phyloP scores from a whole-genome alignment of 176 grass and related monocot genomes.

The Ampelocalamus luodianensis region DNA sequence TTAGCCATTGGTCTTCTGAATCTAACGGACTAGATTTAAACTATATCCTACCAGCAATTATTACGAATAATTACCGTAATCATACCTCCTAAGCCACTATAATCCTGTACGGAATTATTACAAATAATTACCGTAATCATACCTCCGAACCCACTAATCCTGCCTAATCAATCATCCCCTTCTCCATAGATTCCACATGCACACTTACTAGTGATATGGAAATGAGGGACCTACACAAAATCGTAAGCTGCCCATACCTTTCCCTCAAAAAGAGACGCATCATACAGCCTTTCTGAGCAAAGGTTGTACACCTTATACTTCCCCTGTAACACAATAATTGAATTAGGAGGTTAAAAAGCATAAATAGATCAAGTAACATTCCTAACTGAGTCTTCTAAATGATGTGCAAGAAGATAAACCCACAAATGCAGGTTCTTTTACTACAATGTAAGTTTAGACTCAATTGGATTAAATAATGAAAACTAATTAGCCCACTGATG shows the following conservation, averaged over 20 bases:
- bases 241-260: slow-evolving; percentile 67
- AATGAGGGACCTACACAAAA: slow-evolving; percentile 19
- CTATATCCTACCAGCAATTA: neutral
- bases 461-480: neutral
- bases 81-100: neutral
- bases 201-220: neutral
- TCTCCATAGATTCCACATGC: neutral
- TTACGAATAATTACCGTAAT: neutral
- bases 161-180: neutral
- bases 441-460: neutral
- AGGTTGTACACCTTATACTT: slow-evolving; percentile 99
- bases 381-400: slow-evolving; percentile 12
- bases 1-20: neutral
- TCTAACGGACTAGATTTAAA: neutral
- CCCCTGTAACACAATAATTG: slow-evolving; percentile 64
- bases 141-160: neutral
- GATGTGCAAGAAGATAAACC: slow-evolving; percentile 2
- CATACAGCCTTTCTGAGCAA: slow-evolving; percentile 95
- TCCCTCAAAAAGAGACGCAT: slow-evolving; percentile 97
- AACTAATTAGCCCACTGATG: neutral
- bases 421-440: neutral
- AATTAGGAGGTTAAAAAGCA: slow-evolving; percentile 23
- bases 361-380: slow-evolving; percentile 18
- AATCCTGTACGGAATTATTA: neutral
- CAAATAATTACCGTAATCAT: neutral